Conservation (phyloP, 495 filamentous ascomycete species). For the Podospora pseudocomata region DNA sequence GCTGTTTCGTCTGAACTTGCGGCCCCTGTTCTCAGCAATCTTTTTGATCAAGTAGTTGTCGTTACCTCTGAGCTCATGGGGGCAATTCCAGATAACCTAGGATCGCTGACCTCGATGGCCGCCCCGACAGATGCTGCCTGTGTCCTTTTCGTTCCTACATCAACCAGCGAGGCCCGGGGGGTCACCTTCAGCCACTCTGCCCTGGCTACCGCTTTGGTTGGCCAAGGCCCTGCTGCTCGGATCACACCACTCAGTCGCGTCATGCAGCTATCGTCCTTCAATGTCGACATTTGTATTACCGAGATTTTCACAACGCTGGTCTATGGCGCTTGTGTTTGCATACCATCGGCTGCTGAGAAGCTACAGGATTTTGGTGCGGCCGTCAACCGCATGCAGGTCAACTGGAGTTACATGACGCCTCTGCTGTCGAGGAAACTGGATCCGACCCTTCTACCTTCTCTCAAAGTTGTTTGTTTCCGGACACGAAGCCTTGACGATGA, state of each 20-base stretch:
- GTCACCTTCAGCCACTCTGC: conserved; percentile 46
- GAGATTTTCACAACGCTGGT: conserved; percentile 66
- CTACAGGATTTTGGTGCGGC: conserved; percentile 37
- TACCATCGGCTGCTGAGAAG: conserved; percentile 43
- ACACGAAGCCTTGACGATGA: conserved; percentile 43
- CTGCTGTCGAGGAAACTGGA: conserved; percentile 43
- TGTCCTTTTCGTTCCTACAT: conserved; percentile 38
- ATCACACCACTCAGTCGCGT: conserved; percentile 52
- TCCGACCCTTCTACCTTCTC: conserved; percentile 33
- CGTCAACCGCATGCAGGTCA: conserved; percentile 45
- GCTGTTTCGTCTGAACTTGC: conserved; percentile 40
- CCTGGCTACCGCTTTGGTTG: conserved; percentile 40
- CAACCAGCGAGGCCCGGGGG: conserved; percentile 34
- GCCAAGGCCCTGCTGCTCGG: conserved; percentile 48
- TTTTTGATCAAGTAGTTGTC: conserved; percentile 37
- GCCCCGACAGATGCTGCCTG: conserved; percentile 42
- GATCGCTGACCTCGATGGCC: conserved; percentile 36
- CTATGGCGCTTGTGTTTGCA: conserved; percentile 48
- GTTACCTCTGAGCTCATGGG: conserved; percentile 33
- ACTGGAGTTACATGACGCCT: conserved; percentile 49
- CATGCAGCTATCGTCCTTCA: conserved; percentile 66
- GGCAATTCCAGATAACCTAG: conserved; percentile 25
- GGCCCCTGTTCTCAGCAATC: conserved; percentile 33
- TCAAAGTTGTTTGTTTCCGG: conserved; percentile 46
- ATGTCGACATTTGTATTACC: conserved; percentile 62